Evolutionary conservation across 2,329 filamentous ascomycete genomes (phyloP).

Genomic region (Penicillium sp.): DNA sequence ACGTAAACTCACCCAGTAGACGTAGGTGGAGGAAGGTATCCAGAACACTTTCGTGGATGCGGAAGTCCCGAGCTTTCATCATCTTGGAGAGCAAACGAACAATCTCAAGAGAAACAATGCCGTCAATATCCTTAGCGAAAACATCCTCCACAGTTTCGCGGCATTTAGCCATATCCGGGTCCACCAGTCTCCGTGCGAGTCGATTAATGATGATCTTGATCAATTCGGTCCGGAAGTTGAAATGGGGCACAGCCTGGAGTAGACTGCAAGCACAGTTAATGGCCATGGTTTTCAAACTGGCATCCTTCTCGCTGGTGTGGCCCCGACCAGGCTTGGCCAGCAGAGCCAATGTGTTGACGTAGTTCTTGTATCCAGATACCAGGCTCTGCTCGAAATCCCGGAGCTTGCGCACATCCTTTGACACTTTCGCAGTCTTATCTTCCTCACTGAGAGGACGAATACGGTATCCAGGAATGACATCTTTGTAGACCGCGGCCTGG

Average conservation of each 20-base stretch:
- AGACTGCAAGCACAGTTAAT: constrained; percentile 84
- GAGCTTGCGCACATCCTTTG: constrained; percentile 84
- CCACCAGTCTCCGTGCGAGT: constrained; percentile 70
- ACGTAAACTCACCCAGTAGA: constrained; percentile 81
- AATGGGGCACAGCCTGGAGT: constrained; percentile 82
- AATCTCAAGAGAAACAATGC: constrained; percentile 81
- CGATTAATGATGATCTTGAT: constrained; percentile 85
- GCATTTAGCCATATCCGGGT: constrained; percentile 76
- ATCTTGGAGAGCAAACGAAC: constrained; percentile 85
- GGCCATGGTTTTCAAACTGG: constrained; percentile 68
- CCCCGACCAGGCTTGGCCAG: constrained; percentile 61
- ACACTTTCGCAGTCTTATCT: constrained; percentile 74
- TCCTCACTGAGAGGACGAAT: constrained; percentile 82
- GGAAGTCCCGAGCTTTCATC: constrained; percentile 86
- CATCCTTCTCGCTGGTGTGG: constrained; percentile 31
- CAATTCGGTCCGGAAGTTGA: constrained; percentile 91
- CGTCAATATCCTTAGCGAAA: constrained; percentile 86
- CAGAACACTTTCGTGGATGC: constrained; percentile 79
- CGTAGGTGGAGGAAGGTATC: constrained; percentile 91
- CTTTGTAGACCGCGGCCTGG: constrained; percentile 88
- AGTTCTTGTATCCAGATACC: constrained; percentile 79
- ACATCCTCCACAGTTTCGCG: constrained; percentile 75
- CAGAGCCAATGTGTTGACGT: constrained; percentile 72
- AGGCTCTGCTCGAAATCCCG: constrained; percentile 85
- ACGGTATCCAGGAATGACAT: constrained; percentile 93